Evolutionary conservation across 768 basidiomycete genomes (phyloP), one percentile per base, ranked within the genome.

Genomic region (Suillus subaureus): DNA sequence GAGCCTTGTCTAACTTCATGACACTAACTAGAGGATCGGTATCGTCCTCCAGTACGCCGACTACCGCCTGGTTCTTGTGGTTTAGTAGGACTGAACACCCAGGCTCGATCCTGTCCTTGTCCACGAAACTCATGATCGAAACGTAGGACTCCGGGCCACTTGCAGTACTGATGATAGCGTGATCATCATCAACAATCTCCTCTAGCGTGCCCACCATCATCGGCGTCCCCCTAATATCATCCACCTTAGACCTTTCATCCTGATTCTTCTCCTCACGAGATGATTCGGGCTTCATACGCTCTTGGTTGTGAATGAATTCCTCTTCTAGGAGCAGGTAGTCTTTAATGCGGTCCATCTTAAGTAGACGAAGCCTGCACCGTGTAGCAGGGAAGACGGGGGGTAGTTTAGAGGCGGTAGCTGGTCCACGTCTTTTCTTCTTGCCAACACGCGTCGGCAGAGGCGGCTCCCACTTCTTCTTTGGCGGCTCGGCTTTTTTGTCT

Each of bases 1-100:
- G 97, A 4, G 97, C 96, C 81, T 99, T 99, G 84, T 99, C 96
- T 60, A 99, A 86, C 75, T 98, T 97, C 96, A 99, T 99, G 74
- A 98, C 93, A 74, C 89, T 97, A 70, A 99, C 96, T 81, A 97
- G 87, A 5, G 97, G 97, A 74, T 99, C 94, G 15, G 91, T 84
- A 73, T 99, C 97, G 73, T 99, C 97, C 68, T 94, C 91, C 51
- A 99, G 82, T 31, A 99, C 97, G 71, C 97, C 97, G 62, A 99
- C 93, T 67, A 99, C 90, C 0, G 95, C 86, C 70, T 96, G 93
- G 21, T 89, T 93, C 85, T 97, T 97, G 83, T 99, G 96, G 72
- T 99, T 97, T 40, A 99, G 80, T 35, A 99, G 79, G 3, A 99
- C 96, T 65, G 94, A 89, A 75, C 97, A 99, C 1, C 95, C 94